Evolutionary conservation across 2,329 filamentous ascomycete genomes (phyloP).

Genomic region (Ophiostoma novo-ulmi): DNA sequence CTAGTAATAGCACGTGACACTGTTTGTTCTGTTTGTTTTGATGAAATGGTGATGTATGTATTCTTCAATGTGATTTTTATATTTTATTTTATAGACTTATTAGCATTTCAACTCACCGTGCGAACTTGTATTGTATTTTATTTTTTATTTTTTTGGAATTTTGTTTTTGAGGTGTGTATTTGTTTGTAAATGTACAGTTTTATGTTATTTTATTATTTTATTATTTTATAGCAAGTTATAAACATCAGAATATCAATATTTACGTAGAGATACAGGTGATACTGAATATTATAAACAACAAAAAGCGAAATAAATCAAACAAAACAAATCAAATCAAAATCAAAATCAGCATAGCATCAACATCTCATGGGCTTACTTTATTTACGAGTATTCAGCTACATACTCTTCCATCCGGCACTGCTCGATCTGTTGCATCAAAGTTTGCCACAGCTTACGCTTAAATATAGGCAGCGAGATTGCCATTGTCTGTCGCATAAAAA

Average conservation of each 20-base stretch:
- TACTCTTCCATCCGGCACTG: not conserved
- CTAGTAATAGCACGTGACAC: not conserved
- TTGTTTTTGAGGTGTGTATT: no score
- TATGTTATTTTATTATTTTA: no score
- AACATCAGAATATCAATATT: no score
- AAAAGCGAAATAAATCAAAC: not conserved
- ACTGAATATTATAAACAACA: not conserved
- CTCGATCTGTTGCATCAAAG: not conserved
- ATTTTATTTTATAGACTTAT: no score
- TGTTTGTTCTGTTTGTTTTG: not conserved
- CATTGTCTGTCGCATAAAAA: not conserved
- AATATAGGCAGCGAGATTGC: not conserved
- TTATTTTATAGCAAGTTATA: no score
- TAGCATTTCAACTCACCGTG: no score
- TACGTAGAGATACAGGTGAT: no score
- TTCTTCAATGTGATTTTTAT: no score
- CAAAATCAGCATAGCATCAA: not conserved
- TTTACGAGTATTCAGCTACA: not conserved
- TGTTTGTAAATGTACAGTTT: no score
- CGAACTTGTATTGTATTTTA: no score
- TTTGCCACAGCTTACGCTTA: not conserved
- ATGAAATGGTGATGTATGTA: not conserved
- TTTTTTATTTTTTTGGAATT: not conserved
- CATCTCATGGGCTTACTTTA: not conserved
- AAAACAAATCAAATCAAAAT: not conserved